These are phyloP conservation scores for Sarocladiaceae sp. DNA, from an alignment of 2,329 filamentous ascomycete species.

Conservation along the genomic window DNA sequence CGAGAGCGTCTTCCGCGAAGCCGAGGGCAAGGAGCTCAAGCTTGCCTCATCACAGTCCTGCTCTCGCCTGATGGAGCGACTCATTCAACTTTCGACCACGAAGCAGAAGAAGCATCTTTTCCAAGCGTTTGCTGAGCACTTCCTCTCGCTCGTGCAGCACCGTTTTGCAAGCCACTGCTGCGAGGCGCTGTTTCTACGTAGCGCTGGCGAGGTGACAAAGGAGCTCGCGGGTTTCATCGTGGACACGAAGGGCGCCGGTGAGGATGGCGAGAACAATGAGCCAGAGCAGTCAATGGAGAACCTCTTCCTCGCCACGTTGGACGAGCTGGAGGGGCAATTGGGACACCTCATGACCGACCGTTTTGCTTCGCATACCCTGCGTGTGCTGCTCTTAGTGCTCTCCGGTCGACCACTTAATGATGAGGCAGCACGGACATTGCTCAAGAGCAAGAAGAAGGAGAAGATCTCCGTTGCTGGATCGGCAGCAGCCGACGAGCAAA, in stretches of 20 bases:
- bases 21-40: conserved; percentile 89
- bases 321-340: conserved; percentile 83
- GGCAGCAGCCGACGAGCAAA: conserved; percentile 44
- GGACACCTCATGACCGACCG: conserved; percentile 78
- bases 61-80: conserved; percentile 84
- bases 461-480: conserved; percentile 61
- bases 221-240: conserved; percentile 56
- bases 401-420: conserved; percentile 77
- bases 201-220: conserved; percentile 71
- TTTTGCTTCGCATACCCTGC: conserved; percentile 87
- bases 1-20: conserved; percentile 80
- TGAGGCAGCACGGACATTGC: conserved; percentile 62
- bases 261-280: conserved; percentile 37
- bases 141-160: conserved; percentile 86
- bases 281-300: conserved; percentile 70
- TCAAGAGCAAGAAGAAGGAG: conserved; percentile 93
- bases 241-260: conserved; percentile 37
- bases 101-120: conserved; percentile 85
- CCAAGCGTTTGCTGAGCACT: conserved; percentile 78
- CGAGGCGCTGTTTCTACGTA: conserved; percentile 83
- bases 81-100: conserved; percentile 77
- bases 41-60: conserved; percentile 94
- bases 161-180: conserved; percentile 97
- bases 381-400: conserved; percentile 80
- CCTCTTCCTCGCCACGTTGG: conserved; percentile 75